A percentile compares a stretch with the other conserved stretches of the same genome.
These are phyloP conservation scores for Lepidium africanum DNA, from an alignment of 345 rosid genomes.

Conservation along the genomic window DNA sequence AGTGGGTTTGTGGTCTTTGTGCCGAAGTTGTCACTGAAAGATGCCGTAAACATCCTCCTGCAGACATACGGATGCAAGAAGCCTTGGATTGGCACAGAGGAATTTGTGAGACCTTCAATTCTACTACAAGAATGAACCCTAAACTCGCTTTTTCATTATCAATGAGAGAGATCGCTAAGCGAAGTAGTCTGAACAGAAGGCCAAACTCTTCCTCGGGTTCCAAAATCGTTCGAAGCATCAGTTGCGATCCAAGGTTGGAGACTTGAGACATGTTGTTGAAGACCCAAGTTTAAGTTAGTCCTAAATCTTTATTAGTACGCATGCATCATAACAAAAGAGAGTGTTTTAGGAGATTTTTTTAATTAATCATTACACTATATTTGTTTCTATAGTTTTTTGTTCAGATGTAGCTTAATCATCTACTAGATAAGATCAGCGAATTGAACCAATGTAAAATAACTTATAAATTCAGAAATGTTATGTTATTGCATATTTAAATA, in stretches of 20 bases:
- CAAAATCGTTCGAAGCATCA: conserved; percentile 1
- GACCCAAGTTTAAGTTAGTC: background rate
- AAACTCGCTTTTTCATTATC: conserved; percentile 3
- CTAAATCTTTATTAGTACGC: background rate
- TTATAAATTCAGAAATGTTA: too few relatives aligned
- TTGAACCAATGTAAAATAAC: too few relatives aligned
- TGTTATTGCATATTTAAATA: too few relatives aligned
- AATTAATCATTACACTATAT: too few relatives aligned
- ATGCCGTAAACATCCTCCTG: conserved; percentile 9
- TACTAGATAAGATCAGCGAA: too few relatives aligned
- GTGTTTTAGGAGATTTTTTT: too few relatives aligned
- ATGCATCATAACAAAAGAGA: too few relatives aligned
- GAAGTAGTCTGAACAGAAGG: background rate
- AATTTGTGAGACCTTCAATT: conserved; percentile 34
- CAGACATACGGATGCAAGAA: conserved; percentile 22
- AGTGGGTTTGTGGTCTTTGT: conserved; percentile 68
- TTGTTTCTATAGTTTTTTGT: too few relatives aligned
- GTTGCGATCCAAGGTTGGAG: conserved; percentile 13
- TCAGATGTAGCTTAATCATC: too few relatives aligned
- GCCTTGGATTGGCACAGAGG: conserved; percentile 51
- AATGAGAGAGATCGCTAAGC: conserved; percentile 7
- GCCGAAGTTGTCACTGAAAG: conserved; percentile 48
- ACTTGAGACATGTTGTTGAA: background rate
- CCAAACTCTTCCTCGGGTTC: background rate
- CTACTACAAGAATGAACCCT: conserved; percentile 18